A percentile compares a stretch with the other conserved stretches of the same genome.
Conservation (phyloP, 345 rosid genomes). For the Eucalyptus marginata region DNA sequence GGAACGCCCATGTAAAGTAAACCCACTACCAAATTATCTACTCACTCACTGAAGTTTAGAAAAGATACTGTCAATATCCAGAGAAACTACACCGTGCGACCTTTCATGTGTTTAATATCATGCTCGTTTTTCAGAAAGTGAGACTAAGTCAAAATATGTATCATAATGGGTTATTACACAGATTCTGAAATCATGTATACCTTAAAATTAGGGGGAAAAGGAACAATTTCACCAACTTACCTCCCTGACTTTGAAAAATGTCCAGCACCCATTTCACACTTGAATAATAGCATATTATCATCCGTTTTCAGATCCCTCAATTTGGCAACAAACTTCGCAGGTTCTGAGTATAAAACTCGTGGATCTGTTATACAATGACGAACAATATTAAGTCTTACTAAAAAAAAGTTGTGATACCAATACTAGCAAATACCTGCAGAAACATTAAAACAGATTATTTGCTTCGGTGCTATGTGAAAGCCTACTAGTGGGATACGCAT, state of each 20-base stretch:
- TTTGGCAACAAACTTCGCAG: slow-evolving; percentile 87
- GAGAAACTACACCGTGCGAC: not conserved
- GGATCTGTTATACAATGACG: slow-evolving; percentile 35
- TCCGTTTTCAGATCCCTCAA: slow-evolving; percentile 84
- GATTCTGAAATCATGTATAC: not conserved
- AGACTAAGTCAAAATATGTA: not conserved
- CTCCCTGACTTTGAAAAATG: slow-evolving; percentile 97
- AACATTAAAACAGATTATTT: not conserved
- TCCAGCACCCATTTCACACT: slow-evolving; percentile 90
- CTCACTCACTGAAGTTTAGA: not conserved
- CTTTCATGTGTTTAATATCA: not conserved
- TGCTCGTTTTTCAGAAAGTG: not conserved
- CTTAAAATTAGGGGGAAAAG: not conserved
- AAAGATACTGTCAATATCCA: not conserved
- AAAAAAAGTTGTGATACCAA: not conserved
- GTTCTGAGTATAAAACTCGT: slow-evolving; percentile 88
- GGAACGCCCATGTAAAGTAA: not conserved
- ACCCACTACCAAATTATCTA: not conserved
- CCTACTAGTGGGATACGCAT: not conserved
- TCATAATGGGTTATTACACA: not conserved
- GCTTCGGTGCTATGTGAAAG: not conserved
- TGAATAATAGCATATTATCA: slow-evolving; percentile 56
- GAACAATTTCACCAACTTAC: slow-evolving; percentile 12
- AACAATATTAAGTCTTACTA: not conserved
- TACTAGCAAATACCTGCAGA: not conserved